These are phyloP conservation scores for Hortaea sp. DNA, from an alignment of 2,329 filamentous ascomycete species.

Conservation along the genomic window DNA sequence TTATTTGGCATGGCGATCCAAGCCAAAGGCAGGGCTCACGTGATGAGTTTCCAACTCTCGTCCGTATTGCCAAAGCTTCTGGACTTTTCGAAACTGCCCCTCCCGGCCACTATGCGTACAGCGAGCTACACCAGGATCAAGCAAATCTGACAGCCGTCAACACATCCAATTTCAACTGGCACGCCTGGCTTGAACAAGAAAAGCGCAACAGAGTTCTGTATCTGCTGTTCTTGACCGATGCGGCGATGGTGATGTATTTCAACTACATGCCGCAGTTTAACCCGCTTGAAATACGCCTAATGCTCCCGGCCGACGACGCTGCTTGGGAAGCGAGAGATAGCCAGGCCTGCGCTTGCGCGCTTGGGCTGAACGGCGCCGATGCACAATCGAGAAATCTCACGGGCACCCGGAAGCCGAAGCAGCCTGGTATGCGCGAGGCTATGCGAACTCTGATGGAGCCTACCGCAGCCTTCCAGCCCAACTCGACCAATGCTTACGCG, in stretches of 20 bases:
- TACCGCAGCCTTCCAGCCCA: slow-evolving; percentile 50
- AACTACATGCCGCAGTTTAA: slow-evolving; percentile 57
- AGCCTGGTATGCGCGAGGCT: slow-evolving; percentile 53
- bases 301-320: slow-evolving; percentile 63
- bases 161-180: slow-evolving; percentile 53
- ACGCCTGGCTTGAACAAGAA: slow-evolving; percentile 60
- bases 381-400: slow-evolving; percentile 50
- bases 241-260: slow-evolving; percentile 60
- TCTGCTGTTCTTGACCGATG: slow-evolving; percentile 54
- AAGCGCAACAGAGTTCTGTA: slow-evolving; percentile 56
- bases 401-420: slow-evolving; percentile 53
- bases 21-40: slow-evolving; percentile 55
- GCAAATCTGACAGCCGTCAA: slow-evolving; percentile 37
- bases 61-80: slow-evolving; percentile 46
- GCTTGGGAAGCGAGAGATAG: slow-evolving; percentile 58
- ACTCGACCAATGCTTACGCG: slow-evolving; percentile 59
- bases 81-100: slow-evolving; percentile 47
- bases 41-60: slow-evolving; percentile 48
- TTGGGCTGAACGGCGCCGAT: slow-evolving; percentile 52
- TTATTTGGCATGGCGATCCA: slow-evolving; percentile 61
- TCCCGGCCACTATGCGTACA: slow-evolving; percentile 40
- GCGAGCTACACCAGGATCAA: slow-evolving; percentile 51
- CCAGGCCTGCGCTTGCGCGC: slow-evolving; percentile 52
- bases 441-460: slow-evolving; percentile 52
- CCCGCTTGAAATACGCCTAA: slow-evolving; percentile 52